Conservation (phyloP, 495 filamentous ascomycete genomes). For the Aspergillus conjunctus region DNA sequence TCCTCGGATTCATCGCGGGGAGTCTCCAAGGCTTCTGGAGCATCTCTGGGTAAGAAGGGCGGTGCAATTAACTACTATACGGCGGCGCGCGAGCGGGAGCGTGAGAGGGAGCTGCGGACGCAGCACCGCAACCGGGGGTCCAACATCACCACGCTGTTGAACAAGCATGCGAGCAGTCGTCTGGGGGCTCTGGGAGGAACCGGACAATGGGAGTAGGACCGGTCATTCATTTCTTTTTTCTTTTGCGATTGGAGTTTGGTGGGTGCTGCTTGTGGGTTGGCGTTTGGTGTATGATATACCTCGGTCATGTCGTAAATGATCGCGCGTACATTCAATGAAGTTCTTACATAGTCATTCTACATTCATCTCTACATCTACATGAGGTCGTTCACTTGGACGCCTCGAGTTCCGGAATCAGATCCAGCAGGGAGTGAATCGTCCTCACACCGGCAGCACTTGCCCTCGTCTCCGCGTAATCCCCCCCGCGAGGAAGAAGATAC, state of each 20-base stretch:
- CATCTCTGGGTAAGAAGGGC: constrained; percentile 65
- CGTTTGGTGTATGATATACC: neutral
- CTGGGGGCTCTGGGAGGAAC: constrained; percentile 37
- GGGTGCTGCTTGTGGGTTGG: neutral
- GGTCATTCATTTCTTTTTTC: constrained; percentile 1
- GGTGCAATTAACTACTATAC: constrained; percentile 79
- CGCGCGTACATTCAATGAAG: neutral
- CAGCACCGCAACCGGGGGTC: constrained; percentile 46
- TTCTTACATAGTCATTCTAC: constrained; percentile 1
- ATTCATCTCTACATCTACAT: constrained; percentile 10
- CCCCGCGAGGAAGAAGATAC: constrained; percentile 50
- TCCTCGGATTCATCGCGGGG: constrained; percentile 35
- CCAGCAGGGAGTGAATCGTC: constrained; percentile 35
- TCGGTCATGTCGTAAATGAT: neutral
- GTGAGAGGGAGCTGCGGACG: constrained; percentile 58
- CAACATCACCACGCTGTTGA: constrained; percentile 40
- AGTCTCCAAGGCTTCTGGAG: constrained; percentile 45
- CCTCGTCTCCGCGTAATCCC: neutral
- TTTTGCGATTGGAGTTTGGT: neutral
- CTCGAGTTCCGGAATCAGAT: constrained; percentile 25
- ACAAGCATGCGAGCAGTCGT: constrained; percentile 39
- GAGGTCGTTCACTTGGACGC: neutral
- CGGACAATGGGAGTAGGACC: constrained; percentile 46
- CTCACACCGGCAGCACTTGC: constrained; percentile 18
- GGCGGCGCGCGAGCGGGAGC: constrained; percentile 70